Base-by-base conservation (phyloP, 345 rosid species). In the Lepidium aucheri region DNA sequence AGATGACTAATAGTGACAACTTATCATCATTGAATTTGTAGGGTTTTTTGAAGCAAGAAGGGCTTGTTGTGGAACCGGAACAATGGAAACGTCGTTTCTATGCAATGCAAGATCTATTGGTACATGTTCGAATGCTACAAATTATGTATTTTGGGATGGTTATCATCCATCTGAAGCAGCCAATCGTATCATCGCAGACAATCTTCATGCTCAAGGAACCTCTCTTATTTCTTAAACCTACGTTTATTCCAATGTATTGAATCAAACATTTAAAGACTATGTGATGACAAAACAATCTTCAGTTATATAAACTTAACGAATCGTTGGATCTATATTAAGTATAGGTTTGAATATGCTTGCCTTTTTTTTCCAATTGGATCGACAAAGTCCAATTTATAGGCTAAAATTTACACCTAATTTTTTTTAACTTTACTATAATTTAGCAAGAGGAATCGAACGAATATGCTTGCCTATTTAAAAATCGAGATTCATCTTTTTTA, bases 161-260 rank as follows among this genome's bases (percentile, higher is more conserved):
- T 92, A 84, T 68, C 98, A 92, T 70, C 96, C 98, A 10, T 74
- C 98, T 0, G 98, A 92, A 63, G 85, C 88, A 59, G 91, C 98
- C 12, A 92, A 92, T 79, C 81, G 76, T 42, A 74, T 92, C 53
- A 60, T 92, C 17, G 72, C 96, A 1, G 77, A 82, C 22, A 79
- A 40, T 70, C 79, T 91, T 58, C 79, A 85, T 56, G 9, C 42
- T 11, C 76, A 61, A 24, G 93, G 96, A 65, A 80, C 85, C 42
- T 52, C 95, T 20, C 95, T 89, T 53, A 77, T 89, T 60, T 77
- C 72, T 62, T 80, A 54, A 79, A 72, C 52, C 53, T 6, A 47
- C 5, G 0, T 67, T 6, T 7, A 24, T 43, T 30, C 12, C 28
- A 8, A 51, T 51, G 9, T 4, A 26, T 22, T 45, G n/a, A 41